Percentiles rank a stretch among this genome's conserved stretches.
These are phyloP conservation scores for Tricholoma hemisulphureum DNA, from an alignment of 768 basidiomycete genomes.

Conservation along the genomic window DNA sequence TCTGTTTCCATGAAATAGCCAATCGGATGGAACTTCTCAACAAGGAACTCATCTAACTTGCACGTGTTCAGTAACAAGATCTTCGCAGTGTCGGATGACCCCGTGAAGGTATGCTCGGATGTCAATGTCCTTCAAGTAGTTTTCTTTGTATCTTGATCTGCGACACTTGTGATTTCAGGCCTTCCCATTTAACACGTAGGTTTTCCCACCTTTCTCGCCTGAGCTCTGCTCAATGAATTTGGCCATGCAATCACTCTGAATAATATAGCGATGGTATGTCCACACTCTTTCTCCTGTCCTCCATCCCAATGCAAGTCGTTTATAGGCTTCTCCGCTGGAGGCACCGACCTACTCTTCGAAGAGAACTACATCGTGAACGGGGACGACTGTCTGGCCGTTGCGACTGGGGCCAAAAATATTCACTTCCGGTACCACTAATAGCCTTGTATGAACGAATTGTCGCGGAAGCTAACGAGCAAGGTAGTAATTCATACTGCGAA, in stretches of 20 bases:
- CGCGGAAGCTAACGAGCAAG: not conserved
- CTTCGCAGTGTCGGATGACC: slow-evolving; percentile 47
- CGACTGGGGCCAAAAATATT: slow-evolving; percentile 55
- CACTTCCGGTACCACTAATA: slow-evolving; percentile 36
- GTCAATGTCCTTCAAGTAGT: not conserved
- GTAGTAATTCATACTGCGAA: slow-evolving; percentile 52
- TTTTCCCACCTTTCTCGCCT: not conserved
- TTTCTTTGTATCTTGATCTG: not conserved
- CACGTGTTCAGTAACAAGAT: slow-evolving; percentile 57
- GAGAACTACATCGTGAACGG: slow-evolving; percentile 57
- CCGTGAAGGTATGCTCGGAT: slow-evolving; percentile 21
- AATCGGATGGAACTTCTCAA: slow-evolving; percentile 58
- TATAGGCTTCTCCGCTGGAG: slow-evolving; percentile 53
- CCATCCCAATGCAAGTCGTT: not conserved
- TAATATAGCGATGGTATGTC: slow-evolving; percentile 36
- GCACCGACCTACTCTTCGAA: slow-evolving; percentile 57
- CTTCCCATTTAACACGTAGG: slow-evolving; percentile 63
- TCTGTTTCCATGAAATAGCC: slow-evolving; percentile 34
- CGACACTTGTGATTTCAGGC: slow-evolving; percentile 29
- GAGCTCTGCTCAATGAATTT: not conserved
- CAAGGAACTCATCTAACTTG: slow-evolving; percentile 46
- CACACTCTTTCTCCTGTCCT: not conserved
- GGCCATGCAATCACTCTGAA: not conserved
- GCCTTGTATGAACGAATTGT: too few species aligned
- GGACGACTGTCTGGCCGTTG: slow-evolving; percentile 62